Conservation (phyloP, 2,329 filamentous ascomycete species). For the Thelonectria rubi region DNA sequence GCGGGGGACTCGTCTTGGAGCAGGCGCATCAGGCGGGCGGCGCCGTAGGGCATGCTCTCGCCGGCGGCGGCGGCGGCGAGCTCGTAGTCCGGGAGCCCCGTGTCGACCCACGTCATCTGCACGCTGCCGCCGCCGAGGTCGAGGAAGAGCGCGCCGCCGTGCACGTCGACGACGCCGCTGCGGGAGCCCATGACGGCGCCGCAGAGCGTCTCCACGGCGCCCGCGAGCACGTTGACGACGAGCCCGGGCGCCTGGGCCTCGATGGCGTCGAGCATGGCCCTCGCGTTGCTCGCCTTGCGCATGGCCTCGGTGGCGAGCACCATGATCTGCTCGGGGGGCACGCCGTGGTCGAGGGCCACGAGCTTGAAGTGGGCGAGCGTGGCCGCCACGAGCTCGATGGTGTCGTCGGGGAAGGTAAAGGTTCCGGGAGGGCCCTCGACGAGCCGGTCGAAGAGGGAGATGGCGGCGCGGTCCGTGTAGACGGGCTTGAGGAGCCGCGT, state of each 20-base stretch:
- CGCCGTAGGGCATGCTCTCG: constrained; percentile 68
- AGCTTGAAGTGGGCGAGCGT: constrained; percentile 75
- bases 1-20: constrained; percentile 50
- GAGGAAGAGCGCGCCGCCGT: constrained; percentile 76
- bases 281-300: constrained; percentile 78
- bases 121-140: constrained; percentile 82
- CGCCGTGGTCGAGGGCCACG: constrained; percentile 75
- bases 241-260: constrained; percentile 68
- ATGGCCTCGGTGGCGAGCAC: constrained; percentile 92
- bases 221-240: constrained; percentile 76
- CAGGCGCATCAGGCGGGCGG: constrained; percentile 64
- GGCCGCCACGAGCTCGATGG: constrained; percentile 72
- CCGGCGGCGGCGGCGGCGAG: constrained; percentile 63
- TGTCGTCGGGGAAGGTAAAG: constrained; percentile 59
- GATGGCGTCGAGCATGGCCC: constrained; percentile 73
- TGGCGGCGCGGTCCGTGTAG: constrained; percentile 79
- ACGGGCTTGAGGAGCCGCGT: constrained; percentile 79
- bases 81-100: constrained; percentile 57
- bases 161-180: constrained; percentile 73
- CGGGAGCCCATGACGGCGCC: constrained; percentile 82
- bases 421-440: constrained; percentile 53
- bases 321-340: constrained; percentile 70
- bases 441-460: constrained; percentile 87
- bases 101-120: constrained; percentile 71
- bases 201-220: constrained; percentile 82